Base-by-base conservation (phyloP, 1,284 basidiomycete genomes). In the Moesziomyces sp. region DNA sequence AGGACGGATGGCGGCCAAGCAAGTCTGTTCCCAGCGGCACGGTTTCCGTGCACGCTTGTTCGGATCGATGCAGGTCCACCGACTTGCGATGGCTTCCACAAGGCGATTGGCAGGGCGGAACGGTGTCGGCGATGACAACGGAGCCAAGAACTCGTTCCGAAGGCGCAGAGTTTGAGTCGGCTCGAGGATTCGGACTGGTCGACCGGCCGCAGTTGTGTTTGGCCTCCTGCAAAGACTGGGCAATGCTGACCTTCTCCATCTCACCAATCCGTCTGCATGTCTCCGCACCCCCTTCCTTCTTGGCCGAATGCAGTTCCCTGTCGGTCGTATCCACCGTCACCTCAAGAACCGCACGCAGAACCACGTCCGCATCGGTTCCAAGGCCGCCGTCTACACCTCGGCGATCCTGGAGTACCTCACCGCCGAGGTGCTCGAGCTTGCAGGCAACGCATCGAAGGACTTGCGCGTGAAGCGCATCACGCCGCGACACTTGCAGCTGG, bases 381-480 rank as follows among this genome's bases (percentile, higher is more conserved):
- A 94, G 84, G 93, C 93, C 16, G 93, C 93, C 6, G 93, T 95
- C 9, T 95, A 94, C 84, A 92, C 91, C n/a, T 90, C 91, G 42
- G 93, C 93, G 26, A 93, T 95, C 78, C 87, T 95, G 47, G 93
- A 95, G 84, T 95, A 95, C 80, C 88, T 95, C 50, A 93, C 92
- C 0, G 93, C 93, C 30, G 93, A 95, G 84, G 93, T 95, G 18
- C 87, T 95, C 54, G 93, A 95, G 82, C 88, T 95, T 51, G 93
- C 93, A 93, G 95, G 95, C 45, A 98, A 98, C 85, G 95, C 95
- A 24, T 95, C 94, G 11, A 97, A 97, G 84, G 95, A 98, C 86
- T 88, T 97, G 42, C 90, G 92, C 56, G 93, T 97, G 46, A 97
- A 97, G 86, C 93, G 96, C 85, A 97, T 98, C 85, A 97, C 93